Percentiles rank a stretch among this genome's conserved stretches.
phyloP scores from a whole-genome alignment of 306 rosid species.

The barrel medic (Medicago truncatula) region DNA sequence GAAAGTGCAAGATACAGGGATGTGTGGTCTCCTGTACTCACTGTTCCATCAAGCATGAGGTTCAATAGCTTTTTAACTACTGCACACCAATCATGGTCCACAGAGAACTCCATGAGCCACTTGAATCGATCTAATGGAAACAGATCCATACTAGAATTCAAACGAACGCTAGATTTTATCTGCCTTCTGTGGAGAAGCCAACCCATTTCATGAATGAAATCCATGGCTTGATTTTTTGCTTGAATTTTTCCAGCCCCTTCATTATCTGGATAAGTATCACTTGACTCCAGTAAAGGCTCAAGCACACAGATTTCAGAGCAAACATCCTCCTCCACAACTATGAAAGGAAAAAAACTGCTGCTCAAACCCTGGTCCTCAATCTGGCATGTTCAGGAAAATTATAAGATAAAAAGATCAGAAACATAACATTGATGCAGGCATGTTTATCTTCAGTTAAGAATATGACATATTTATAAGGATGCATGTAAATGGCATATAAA shows the following conservation, averaged over 20 bases:
- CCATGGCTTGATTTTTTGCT: constrained; percentile 72
- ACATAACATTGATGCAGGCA: constrained; percentile 9
- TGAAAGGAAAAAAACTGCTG: constrained; percentile 84
- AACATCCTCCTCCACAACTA: constrained; percentile 84
- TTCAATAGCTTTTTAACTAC: constrained; percentile 73
- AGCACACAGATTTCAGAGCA: constrained; percentile 82
- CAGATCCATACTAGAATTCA: constrained; percentile 54
- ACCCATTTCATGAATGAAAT: constrained; percentile 89
- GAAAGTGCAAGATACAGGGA: constrained; percentile 63
- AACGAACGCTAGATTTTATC: constrained; percentile 57
- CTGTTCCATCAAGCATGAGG: constrained; percentile 67
- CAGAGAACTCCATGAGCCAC: constrained; percentile 82
- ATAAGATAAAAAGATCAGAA: constrained; percentile 32
- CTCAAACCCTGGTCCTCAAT: constrained; percentile 87
- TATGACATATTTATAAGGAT: constrained; percentile 21
- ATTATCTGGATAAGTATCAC: constrained; percentile 44
- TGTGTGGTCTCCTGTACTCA: constrained; percentile 57
- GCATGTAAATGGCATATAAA: too few species aligned
- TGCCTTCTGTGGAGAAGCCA: constrained; percentile 87
- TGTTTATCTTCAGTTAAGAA: constrained; percentile 25
- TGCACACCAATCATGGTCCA: constrained; percentile 90
- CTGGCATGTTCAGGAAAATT: constrained; percentile 52
- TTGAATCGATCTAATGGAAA: constrained; percentile 73
- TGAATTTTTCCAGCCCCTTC: constrained; percentile 47
- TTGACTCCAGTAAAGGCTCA: constrained; percentile 60